Evolutionary conservation across 805 yeast species (phyloP).

Genomic region (Metschnikowia cubensis): DNA sequence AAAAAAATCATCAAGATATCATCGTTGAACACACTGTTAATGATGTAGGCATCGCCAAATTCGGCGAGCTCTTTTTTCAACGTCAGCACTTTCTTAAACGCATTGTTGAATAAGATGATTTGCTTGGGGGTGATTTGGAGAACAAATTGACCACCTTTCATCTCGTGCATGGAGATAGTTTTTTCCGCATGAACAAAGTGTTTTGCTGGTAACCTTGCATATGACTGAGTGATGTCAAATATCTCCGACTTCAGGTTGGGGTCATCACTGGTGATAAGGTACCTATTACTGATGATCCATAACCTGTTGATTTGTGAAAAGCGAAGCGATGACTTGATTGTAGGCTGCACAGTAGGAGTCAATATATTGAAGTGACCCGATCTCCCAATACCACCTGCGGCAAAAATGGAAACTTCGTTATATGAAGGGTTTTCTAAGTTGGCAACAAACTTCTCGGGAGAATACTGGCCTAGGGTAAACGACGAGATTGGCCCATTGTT

Average conservation of each 20-base stretch:
- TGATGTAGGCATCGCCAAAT: constrained; percentile 51
- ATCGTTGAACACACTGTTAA: constrained; percentile 59
- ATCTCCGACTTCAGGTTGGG: constrained; percentile 62
- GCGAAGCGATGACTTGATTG: constrained; percentile 60
- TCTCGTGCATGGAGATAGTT: constrained; percentile 64
- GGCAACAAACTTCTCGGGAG: constrained; percentile 50
- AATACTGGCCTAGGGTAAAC: constrained; percentile 59
- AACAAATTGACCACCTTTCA: constrained; percentile 53
- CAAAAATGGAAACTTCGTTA: constrained; percentile 63
- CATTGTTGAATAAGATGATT: constrained; percentile 55
- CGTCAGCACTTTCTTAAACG: constrained; percentile 51
- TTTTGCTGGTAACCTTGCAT: constrained; percentile 55
- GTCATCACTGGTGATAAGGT: constrained; percentile 68
- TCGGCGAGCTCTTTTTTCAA: constrained; percentile 36
- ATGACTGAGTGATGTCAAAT: constrained; percentile 58
- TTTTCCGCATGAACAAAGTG: constrained; percentile 60
- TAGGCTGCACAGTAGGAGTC: constrained; percentile 66
- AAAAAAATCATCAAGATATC: constrained; percentile 61
- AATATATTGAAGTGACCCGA: constrained; percentile 57
- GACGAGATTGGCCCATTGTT: constrained; percentile 74
- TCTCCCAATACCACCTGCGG: constrained; percentile 60
- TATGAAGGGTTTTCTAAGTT: constrained; percentile 67
- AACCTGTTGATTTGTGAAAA: constrained; percentile 69
- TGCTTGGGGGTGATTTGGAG: constrained; percentile 72
- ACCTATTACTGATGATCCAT: constrained; percentile 68